These are phyloP conservation scores for Hevea brasiliensis DNA, from an alignment of 345 rosid genomes.

Conservation along the genomic window DNA sequence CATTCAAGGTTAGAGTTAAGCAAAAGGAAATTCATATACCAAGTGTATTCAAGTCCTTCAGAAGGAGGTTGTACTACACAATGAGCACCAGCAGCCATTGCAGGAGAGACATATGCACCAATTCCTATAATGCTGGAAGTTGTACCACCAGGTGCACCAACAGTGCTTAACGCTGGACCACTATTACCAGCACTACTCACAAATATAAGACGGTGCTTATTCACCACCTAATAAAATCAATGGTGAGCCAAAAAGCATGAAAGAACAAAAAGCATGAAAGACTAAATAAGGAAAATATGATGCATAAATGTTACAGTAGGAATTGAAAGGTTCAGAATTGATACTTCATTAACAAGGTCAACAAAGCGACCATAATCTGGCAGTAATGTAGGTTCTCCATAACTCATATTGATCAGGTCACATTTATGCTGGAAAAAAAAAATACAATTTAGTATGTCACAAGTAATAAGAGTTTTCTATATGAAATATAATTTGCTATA, in stretches of 20 bases:
- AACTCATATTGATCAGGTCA: conserved; percentile 98
- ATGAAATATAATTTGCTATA: background rate
- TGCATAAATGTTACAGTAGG: background rate
- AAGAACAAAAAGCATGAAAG: conserved; percentile 24
- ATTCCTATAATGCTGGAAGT: conserved; percentile 91
- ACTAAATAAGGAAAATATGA: conserved; percentile 11
- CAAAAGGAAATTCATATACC: conserved; percentile 46
- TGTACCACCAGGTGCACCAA: conserved; percentile 99
- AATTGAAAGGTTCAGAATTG: conserved; percentile 23
- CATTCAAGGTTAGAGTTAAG: conserved; percentile 11
- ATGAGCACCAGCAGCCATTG: conserved; percentile 97
- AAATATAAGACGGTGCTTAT: conserved; percentile 80
- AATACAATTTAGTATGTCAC: background rate
- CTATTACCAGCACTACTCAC: conserved; percentile 99
- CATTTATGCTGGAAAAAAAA: conserved; percentile 77
- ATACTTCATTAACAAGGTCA: conserved; percentile 92
- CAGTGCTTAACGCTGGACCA: conserved; percentile 94
- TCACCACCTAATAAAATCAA: conserved; percentile 62
- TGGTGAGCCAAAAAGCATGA: conserved; percentile 17
- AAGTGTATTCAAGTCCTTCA: conserved; percentile 94
- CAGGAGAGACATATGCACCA: conserved; percentile 98
- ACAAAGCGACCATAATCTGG: conserved; percentile 98
- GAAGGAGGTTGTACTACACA: conserved; percentile 86
- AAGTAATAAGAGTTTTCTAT: background rate
- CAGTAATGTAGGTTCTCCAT: conserved; percentile 76